Percentiles rank a stretch among this genome's conserved stretches.
phyloP scores from a whole-genome alignment of 768 basidiomycete genomes.

The Hemileccinum rubropunctum region DNA sequence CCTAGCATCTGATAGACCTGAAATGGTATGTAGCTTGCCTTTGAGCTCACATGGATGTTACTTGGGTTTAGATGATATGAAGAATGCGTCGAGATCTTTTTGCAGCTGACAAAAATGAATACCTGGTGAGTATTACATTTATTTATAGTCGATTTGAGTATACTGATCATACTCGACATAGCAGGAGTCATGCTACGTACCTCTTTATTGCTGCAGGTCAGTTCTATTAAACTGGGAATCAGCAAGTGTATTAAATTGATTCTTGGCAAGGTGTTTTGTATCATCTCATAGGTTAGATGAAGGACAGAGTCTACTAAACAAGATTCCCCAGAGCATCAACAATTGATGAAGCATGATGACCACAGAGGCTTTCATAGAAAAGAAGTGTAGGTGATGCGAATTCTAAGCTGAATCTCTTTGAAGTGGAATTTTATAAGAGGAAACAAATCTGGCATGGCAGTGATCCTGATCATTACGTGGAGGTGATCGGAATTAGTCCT shows the following conservation, averaged over 20 bases:
- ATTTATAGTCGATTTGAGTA: not conserved
- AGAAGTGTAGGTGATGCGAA: conserved; percentile 54
- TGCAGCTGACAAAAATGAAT: conserved; percentile 64
- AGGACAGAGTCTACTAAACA: conserved; percentile 60
- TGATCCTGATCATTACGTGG: conserved; percentile 47
- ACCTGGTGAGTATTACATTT: conserved; percentile 48
- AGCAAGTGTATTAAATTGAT: not conserved
- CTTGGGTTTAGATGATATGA: conserved; percentile 61
- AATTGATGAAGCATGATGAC: conserved; percentile 67
- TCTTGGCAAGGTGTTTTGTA: conserved; percentile 54
- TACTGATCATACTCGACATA: not conserved
- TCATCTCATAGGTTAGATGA: conserved; percentile 52
- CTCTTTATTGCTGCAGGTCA: conserved; percentile 70
- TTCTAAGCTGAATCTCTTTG: not conserved
- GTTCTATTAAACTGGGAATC: conserved; percentile 6
- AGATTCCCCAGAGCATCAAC: conserved; percentile 56
- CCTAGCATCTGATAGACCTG: conserved; percentile 46
- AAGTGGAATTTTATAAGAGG: conserved; percentile 73
- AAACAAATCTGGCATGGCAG: conserved; percentile 60
- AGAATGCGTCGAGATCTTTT: conserved; percentile 66
- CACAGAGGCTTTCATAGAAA: conserved; percentile 74
- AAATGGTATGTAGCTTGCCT: conserved; percentile 55
- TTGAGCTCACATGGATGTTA: conserved; percentile 77
- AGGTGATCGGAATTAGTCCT: conserved; percentile 61
- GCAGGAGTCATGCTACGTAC: conserved; percentile 77